A percentile compares a stretch with the other conserved stretches of the same genome.
Evolutionary conservation across 78 protist genomes (phyloP).

Genomic region (Parvularia atlantis): DNA sequence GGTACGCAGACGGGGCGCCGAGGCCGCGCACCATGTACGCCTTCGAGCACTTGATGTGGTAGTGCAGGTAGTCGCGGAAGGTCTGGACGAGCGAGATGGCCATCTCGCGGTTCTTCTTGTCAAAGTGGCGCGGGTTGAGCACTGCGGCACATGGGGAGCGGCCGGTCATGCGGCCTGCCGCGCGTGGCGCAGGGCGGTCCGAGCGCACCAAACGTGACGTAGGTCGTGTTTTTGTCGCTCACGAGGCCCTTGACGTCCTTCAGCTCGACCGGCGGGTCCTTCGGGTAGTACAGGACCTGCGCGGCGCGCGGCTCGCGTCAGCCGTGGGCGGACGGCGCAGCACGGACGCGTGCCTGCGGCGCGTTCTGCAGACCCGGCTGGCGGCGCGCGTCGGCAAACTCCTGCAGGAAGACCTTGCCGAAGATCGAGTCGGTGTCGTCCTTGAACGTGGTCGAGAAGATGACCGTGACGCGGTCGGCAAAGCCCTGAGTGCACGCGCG

Average conservation of each 20-base stretch:
- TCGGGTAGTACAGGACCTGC: slow-evolving; percentile 37
- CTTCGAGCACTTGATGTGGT: slow-evolving; percentile 86
- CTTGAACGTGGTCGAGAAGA: slow-evolving; percentile 54
- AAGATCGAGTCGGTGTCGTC: slow-evolving; percentile 62
- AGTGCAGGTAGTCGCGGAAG: slow-evolving; percentile 84
- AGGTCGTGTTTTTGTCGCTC: slow-evolving; percentile 26
- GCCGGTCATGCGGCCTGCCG: no score
- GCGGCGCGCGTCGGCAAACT: background rate
- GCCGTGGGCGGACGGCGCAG: background rate
- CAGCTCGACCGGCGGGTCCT: slow-evolving; percentile 51
- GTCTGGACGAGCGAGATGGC: slow-evolving; percentile 55
- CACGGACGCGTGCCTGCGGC: background rate
- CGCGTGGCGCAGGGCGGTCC: background rate
- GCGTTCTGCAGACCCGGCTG: background rate
- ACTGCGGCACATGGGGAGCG: background rate
- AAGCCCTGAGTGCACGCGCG: no score
- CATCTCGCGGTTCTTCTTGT: slow-evolving; percentile 17
- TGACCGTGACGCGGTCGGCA: slow-evolving; percentile 61
- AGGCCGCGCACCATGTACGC: slow-evolving; percentile 49
- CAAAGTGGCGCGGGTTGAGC: slow-evolving; percentile 44
- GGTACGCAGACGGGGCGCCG: no score
- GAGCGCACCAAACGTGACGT: slow-evolving; percentile 55
- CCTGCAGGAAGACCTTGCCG: slow-evolving; percentile 65
- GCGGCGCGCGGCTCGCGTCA: slow-evolving; percentile 40
- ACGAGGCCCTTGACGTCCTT: slow-evolving; percentile 39